Conservation (phyloP, 495 filamentous ascomycete species). For the Hypoxylon lienhwacheense region DNA sequence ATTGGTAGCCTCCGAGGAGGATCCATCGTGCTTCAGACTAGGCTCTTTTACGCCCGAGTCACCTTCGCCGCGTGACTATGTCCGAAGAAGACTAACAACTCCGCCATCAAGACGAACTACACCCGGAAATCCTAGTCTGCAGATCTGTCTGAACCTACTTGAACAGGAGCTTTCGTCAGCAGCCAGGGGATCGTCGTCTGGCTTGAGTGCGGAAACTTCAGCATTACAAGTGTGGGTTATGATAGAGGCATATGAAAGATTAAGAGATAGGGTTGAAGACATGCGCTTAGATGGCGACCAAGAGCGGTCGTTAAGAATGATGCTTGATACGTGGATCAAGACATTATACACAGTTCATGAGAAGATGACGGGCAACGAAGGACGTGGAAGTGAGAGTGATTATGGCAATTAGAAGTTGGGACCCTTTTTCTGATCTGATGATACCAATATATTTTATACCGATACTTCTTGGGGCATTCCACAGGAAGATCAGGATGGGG, state of each 20-base stretch:
- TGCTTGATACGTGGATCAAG: slow-evolving; percentile 50
- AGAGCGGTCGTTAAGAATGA: slow-evolving; percentile 31
- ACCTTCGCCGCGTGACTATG: slow-evolving; percentile 7
- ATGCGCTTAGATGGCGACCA: slow-evolving; percentile 28
- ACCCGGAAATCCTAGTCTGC: slow-evolving; percentile 42
- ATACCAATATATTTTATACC: not conserved
- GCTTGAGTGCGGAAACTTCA: slow-evolving; percentile 46
- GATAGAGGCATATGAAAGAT: slow-evolving; percentile 54
- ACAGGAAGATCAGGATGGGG: too few relatives aligned
- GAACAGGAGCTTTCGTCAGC: slow-evolving; percentile 48
- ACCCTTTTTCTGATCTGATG: not conserved
- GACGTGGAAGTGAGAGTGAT: slow-evolving; percentile 36
- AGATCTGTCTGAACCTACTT: slow-evolving; percentile 48
- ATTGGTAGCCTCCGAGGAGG: slow-evolving; percentile 49
- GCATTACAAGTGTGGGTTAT: slow-evolving; percentile 59
- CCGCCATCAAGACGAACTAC: slow-evolving; percentile 17
- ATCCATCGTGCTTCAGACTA: slow-evolving; percentile 45
- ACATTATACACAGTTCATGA: slow-evolving; percentile 49
- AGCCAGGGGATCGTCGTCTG: slow-evolving; percentile 24
- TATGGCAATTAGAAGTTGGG: slow-evolving; percentile 30
- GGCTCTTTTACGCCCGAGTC: slow-evolving; percentile 40
- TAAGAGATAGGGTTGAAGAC: slow-evolving; percentile 43
- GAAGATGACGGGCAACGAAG: slow-evolving; percentile 35
- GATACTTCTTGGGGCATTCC: slow-evolving; percentile 5
- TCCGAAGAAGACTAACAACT: slow-evolving; percentile 4